These are phyloP conservation scores for Nicotiana attenuata DNA, from an alignment of 257 asterid species.

Conservation along the genomic window DNA sequence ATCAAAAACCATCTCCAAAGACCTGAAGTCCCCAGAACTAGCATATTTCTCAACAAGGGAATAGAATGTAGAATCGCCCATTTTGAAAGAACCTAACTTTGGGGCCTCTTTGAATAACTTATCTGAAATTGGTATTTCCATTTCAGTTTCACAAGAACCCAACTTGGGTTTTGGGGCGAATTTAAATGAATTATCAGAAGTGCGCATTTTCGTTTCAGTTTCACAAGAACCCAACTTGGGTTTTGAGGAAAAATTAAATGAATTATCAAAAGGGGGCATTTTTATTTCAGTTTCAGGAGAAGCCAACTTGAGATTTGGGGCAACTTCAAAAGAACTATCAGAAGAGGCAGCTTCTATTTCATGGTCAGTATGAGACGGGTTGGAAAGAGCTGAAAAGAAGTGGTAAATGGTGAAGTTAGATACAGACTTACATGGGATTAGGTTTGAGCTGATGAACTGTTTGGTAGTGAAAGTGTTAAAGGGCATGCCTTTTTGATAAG, in stretches of 20 bases:
- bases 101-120: conserved; percentile 42
- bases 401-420: conserved; percentile 14
- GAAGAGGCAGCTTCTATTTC: conserved; percentile 10
- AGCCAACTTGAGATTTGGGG: neutral
- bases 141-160: conserved; percentile 14
- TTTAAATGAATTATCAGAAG: conserved; percentile 11
- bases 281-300: neutral
- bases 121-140: conserved; percentile 44
- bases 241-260: conserved; percentile 1
- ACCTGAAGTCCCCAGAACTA: conserved; percentile 47
- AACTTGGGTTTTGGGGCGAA: conserved; percentile 7
- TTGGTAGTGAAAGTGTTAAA: conserved; percentile 27
- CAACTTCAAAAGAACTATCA: neutral
- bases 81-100: conserved; percentile 58
- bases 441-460: conserved; percentile 23
- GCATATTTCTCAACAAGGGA: conserved; percentile 70
- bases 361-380: neutral
- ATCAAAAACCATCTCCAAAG: conserved; percentile 58
- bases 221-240: neutral
- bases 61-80: conserved; percentile 83
- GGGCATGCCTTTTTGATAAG: conserved; percentile 35
- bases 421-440: conserved; percentile 33
- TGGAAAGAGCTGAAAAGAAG: conserved; percentile 34
- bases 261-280: neutral
- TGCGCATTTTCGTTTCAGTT: neutral